Base-by-base conservation (phyloP, 2,329 filamentous ascomycete genomes). In the Fusarium nurragi region DNA sequence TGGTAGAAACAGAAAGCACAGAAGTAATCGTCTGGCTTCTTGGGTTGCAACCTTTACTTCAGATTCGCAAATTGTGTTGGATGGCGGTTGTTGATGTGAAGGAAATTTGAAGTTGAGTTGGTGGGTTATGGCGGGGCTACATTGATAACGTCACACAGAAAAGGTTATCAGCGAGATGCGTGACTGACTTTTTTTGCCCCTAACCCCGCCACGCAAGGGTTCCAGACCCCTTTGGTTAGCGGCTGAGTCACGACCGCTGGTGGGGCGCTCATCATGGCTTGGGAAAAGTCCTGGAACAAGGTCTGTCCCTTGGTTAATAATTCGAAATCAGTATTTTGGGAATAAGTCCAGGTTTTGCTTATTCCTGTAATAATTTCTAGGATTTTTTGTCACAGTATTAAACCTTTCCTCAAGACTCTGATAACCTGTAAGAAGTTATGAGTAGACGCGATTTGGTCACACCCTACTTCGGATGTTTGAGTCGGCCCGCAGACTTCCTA, bases 81-180 rank as follows among this genome's bases (percentile, higher is more conserved):
- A 49, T 11, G 40, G 36, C 18, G 21, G 44, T 57, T 67, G 47
- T 30, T 38, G 54, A 45, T 59, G 51, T 38, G 54, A 70, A 71
- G 51, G 57, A 72, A 72, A 67, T 69, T 72, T 49, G 30, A 26
- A 46, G 47, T 38, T 23, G 50, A 57, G 50, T 71, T 71, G 58
- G 70, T 72, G 70, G 70, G 70, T 48, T 60, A 47, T 68, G 68
- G 70, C 70, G 70, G 70, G 70, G 70, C 65, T 70, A 41, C 37
- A 41, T 57, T 56, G 66, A 72, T 72, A 72, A 72, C 68, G 70
- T 72, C 70, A 72, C 68, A 60, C 61, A 68, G 46, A 56, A 67
- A 64, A 50, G 46, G 54, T 56, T 64, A 69, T 67, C 66, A 70
- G 59, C 34, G 59, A 56, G 45, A 56, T 52, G 56, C 14, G 64